Evolutionary conservation across 1,139 yeast species (phyloP).

Genomic region (Yamadazyma siamensis): DNA sequence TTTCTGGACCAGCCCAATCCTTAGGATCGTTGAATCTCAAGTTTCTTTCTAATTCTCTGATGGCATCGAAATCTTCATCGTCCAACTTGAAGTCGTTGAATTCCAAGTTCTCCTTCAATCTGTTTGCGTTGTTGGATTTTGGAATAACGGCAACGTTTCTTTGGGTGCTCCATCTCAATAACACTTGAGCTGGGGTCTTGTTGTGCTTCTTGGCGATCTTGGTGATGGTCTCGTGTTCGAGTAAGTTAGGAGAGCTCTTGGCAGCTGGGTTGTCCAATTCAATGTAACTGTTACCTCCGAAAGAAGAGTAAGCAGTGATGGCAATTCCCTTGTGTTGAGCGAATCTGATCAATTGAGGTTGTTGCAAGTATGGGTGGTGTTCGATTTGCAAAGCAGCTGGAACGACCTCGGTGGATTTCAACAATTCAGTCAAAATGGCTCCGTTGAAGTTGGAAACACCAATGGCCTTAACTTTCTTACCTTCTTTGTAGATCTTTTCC

Average conservation of each 20-base stretch:
- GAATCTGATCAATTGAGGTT: slow-evolving; percentile 61
- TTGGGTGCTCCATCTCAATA: slow-evolving; percentile 81
- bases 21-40: slow-evolving; percentile 82
- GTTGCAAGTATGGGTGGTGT: slow-evolving; percentile 89
- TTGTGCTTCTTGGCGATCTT: slow-evolving; percentile 52
- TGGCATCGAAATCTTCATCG: slow-evolving; percentile 50
- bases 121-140: slow-evolving; percentile 62
- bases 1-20: slow-evolving; percentile 15
- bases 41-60: slow-evolving; percentile 57
- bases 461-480: slow-evolving; percentile 57
- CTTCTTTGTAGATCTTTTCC: slow-evolving; percentile 53
- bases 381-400: slow-evolving; percentile 88
- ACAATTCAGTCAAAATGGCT: slow-evolving; percentile 67
- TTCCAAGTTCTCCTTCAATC: slow-evolving; percentile 55
- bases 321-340: slow-evolving; percentile 61
- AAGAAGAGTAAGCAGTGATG: slow-evolving; percentile 82
- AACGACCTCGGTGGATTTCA: slow-evolving; percentile 65
- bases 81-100: slow-evolving; percentile 54
- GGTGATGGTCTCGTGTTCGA: slow-evolving; percentile 50
- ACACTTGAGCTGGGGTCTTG: slow-evolving; percentile 59
- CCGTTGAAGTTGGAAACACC: slow-evolving; percentile 79
- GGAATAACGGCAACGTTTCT: slow-evolving; percentile 72
- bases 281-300: slow-evolving; percentile 71
- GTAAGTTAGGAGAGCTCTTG: slow-evolving; percentile 47
- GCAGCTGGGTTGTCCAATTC: slow-evolving; percentile 58